Conservation (phyloP, 768 basidiomycete genomes). For the Tricholoma sp. region DNA sequence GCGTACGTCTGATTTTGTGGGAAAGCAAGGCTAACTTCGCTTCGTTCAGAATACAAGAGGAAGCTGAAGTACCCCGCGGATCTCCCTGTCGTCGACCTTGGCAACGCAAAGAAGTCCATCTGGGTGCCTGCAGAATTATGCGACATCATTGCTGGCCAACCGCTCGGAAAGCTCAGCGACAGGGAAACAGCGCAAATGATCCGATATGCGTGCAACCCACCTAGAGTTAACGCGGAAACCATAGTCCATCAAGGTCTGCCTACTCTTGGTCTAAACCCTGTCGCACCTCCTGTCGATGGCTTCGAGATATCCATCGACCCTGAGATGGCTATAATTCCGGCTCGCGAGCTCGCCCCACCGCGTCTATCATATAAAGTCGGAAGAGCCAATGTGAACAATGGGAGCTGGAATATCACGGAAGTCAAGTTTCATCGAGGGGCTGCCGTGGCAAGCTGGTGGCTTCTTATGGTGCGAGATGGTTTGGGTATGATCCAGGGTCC, state of each 20-base stretch:
- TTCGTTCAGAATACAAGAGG: constrained; percentile 48
- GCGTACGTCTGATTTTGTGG: constrained; percentile 14
- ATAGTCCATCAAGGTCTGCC: constrained; percentile 57
- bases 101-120: constrained; percentile 21
- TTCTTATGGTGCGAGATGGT: constrained; percentile 59
- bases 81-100: constrained; percentile 51
- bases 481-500: constrained; percentile 31
- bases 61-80: constrained; percentile 39
- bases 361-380: constrained; percentile 49
- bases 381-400: constrained; percentile 42
- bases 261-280: constrained; percentile 42
- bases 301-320: constrained; percentile 55
- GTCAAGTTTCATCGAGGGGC: constrained; percentile 63
- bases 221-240: constrained; percentile 48
- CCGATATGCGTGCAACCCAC: constrained; percentile 58
- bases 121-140: constrained; percentile 71
- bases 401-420: constrained; percentile 73
- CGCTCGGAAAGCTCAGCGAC: constrained; percentile 56
- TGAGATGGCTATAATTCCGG: constrained; percentile 63
- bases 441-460: constrained; percentile 53
- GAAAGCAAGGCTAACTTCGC: not conserved
- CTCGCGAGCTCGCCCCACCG: constrained; percentile 59
- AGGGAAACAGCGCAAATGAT: constrained; percentile 70
- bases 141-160: constrained; percentile 51
- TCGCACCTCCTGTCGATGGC: constrained; percentile 32